phyloP scores from a whole-genome alignment of 2,329 filamentous ascomycete species.

The Blastomyces emzantsi region DNA sequence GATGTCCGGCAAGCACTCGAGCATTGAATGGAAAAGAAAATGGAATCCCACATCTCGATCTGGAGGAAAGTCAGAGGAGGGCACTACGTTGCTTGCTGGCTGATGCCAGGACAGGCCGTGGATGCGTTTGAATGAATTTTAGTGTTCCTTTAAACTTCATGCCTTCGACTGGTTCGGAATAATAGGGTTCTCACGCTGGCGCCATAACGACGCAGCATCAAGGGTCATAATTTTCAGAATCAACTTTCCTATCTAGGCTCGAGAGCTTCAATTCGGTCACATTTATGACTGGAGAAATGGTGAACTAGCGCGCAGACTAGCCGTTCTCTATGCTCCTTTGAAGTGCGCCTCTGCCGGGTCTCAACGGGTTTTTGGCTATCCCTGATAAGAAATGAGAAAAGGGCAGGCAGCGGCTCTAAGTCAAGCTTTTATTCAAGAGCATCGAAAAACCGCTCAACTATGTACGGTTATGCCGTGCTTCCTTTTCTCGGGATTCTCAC shows the following conservation, averaged over 20 bases:
- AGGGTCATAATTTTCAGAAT: neutral
- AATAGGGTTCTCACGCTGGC: neutral
- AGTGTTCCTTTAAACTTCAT: neutral
- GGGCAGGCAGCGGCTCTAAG: neutral
- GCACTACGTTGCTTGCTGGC: neutral
- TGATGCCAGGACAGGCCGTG: neutral
- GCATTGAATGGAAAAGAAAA: neutral
- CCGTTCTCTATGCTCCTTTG: neutral
- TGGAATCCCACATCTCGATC: neutral
- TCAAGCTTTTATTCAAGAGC: conserved; percentile 3
- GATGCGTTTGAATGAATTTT: neutral
- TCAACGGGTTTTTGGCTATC: neutral
- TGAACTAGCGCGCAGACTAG: neutral
- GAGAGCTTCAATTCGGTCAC: neutral
- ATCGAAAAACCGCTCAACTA: conserved; percentile 1
- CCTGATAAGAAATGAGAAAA: neutral
- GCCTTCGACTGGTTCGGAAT: neutral
- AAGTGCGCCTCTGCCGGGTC: neutral
- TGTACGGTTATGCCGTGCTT: neutral
- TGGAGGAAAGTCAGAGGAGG: neutral
- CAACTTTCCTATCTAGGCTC: neutral
- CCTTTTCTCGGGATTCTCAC: neutral
- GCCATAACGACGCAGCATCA: neutral
- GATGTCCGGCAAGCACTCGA: neutral
- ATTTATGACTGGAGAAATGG: neutral